These are phyloP conservation scores for Oryza australiensis DNA, from an alignment of 176 grass and related monocot genomes.

Conservation along the genomic window DNA sequence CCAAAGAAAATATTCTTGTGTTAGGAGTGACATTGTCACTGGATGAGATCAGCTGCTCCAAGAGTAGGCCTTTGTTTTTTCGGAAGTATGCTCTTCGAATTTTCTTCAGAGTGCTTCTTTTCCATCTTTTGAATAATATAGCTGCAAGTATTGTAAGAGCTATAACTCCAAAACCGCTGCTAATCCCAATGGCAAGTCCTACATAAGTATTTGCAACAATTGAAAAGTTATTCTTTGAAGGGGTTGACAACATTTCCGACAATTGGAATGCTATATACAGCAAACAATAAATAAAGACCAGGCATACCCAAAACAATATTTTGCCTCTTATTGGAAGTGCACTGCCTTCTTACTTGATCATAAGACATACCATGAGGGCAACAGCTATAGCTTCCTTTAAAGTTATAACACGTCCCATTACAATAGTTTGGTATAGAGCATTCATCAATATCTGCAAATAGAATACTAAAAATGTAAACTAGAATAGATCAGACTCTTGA, in stretches of 20 bases:
- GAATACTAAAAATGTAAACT: conserved; percentile 7
- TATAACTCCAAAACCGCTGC: conserved; percentile 42
- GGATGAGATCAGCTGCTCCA: neutral
- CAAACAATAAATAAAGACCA: neutral
- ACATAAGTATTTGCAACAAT: conserved; percentile 8
- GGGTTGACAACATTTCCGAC: too few relatives aligned
- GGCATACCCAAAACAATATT: conserved; percentile 34
- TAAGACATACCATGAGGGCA: neutral
- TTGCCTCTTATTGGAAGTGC: conserved; percentile 23
- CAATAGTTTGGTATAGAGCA: conserved; percentile 29
- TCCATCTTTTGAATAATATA: conserved; percentile 23
- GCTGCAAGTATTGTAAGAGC: conserved; percentile 16
- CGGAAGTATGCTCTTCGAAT: conserved; percentile 36
- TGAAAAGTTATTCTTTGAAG: conserved; percentile 16
- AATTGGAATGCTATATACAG: neutral
- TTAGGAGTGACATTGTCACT: neutral
- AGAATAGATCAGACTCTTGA: neutral
- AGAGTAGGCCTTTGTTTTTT: conserved; percentile 12
- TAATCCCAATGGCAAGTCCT: conserved; percentile 36
- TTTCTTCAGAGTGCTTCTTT: conserved; percentile 28
- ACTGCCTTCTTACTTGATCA: conserved; percentile 40
- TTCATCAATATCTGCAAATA: conserved; percentile 49
- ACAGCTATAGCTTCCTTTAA: conserved; percentile 30
- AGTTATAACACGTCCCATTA: conserved; percentile 22
- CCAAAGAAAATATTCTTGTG: neutral